Evolutionary conservation across 2,329 filamentous ascomycete genomes (phyloP).

Genomic region (Nigrospora oryzae): DNA sequence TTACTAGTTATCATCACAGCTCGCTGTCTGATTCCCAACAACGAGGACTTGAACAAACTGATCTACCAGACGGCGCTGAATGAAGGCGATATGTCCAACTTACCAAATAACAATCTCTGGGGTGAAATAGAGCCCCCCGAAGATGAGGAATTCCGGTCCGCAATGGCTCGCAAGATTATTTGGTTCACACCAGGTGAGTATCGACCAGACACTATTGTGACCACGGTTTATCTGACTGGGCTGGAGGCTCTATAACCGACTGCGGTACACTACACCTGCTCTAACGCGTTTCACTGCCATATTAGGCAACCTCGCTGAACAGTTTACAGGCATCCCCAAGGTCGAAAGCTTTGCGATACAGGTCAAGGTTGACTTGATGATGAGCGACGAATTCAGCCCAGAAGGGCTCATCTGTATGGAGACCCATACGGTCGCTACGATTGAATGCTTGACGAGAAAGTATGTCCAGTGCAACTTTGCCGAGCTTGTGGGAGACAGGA

Average conservation of each 20-base stretch:
- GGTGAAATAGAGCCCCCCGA: background rate
- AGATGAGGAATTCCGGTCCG: background rate
- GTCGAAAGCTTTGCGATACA: background rate
- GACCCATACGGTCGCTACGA: no score
- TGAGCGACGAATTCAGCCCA: background rate
- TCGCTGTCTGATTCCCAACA: background rate
- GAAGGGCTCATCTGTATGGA: background rate
- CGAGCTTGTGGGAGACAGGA: no score
- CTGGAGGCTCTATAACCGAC: background rate
- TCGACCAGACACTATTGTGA: background rate
- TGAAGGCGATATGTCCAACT: background rate
- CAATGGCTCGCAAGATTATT: background rate
- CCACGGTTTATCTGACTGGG: background rate
- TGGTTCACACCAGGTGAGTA: background rate
- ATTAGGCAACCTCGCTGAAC: background rate
- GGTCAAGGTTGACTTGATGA: background rate
- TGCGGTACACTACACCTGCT: background rate
- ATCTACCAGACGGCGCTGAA: background rate
- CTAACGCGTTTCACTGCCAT: background rate
- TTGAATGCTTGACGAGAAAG: no score
- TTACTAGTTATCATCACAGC: background rate
- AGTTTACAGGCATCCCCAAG: background rate
- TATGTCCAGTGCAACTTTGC: no score
- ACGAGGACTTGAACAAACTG: background rate
- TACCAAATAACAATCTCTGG: background rate